phyloP scores from a whole-genome alignment of 768 basidiomycete genomes.

The Boletus rubropictus region DNA sequence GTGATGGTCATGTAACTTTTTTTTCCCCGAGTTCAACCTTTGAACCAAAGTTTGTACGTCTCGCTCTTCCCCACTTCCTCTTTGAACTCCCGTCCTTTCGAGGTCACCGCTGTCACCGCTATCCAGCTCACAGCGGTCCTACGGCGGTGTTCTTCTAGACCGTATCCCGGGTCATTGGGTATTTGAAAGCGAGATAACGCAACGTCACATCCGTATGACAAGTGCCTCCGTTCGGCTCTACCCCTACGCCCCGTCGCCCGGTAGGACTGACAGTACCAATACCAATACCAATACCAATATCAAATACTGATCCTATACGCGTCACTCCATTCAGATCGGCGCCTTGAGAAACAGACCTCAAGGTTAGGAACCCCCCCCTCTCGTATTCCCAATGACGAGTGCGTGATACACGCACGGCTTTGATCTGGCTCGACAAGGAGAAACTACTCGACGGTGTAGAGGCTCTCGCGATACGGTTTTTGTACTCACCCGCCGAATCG shows the following conservation, averaged over 20 bases:
- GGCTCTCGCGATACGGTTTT: too few species aligned
- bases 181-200: not conserved
- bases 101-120: not conserved
- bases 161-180: not conserved
- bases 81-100: not conserved
- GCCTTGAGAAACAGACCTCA: too few species aligned
- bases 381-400: too few species aligned
- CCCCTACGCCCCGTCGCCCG: not conserved
- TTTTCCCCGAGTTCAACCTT: not conserved
- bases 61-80: not conserved
- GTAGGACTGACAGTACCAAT: too few species aligned
- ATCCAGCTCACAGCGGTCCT: not conserved
- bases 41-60: not conserved
- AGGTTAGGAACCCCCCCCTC: too few species aligned
- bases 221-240: not conserved
- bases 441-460: too few species aligned
- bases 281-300: not conserved
- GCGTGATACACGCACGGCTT: too few species aligned
- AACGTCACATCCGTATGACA: not conserved
- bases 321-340: too few species aligned
- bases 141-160: not conserved
- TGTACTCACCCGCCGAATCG: too few species aligned
- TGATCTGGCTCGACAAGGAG: too few species aligned
- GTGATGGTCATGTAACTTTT: not conserved
- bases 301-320: too few species aligned